Conservation (phyloP, 306 rosid species). For the Neltuma alba region DNA sequence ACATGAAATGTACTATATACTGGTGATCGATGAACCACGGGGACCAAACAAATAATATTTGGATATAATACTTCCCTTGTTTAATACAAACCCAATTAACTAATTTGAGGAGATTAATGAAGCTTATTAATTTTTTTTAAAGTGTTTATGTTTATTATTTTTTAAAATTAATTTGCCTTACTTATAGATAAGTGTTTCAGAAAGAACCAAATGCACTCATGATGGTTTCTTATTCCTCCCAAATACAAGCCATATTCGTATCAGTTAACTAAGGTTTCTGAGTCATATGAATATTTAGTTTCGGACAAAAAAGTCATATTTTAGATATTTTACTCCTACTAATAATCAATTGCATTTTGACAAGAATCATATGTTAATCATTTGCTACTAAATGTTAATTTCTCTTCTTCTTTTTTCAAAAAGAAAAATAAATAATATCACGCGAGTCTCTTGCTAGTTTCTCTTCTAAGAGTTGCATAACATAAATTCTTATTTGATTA, state of each 20-base stretch:
- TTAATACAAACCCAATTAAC: no score
- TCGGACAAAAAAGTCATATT: neutral
- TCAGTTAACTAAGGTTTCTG: no score
- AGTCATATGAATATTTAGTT: neutral
- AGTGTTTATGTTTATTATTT: no score
- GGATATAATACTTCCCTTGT: no score
- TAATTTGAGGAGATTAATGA: no score
- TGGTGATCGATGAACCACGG: neutral
- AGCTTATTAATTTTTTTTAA: no score
- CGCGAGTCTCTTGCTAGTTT: neutral
- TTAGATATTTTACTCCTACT: neutral
- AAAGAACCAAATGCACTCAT: no score
- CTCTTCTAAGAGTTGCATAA: neutral
- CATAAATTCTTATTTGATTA: neutral
- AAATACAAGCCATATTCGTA: neutral
- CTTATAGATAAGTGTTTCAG: no score
- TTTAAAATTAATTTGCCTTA: no score
- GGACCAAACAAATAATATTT: neutral
- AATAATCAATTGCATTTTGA: neutral
- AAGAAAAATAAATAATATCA: no score
- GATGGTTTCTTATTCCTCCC: neutral
- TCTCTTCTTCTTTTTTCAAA: neutral
- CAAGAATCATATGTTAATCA: neutral
- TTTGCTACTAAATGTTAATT: neutral
- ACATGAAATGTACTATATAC: neutral